A percentile compares a stretch with the other conserved stretches of the same genome.
Conservation (phyloP, 371 early-diverging fungal species). For the Aphelidium insulamus region DNA sequence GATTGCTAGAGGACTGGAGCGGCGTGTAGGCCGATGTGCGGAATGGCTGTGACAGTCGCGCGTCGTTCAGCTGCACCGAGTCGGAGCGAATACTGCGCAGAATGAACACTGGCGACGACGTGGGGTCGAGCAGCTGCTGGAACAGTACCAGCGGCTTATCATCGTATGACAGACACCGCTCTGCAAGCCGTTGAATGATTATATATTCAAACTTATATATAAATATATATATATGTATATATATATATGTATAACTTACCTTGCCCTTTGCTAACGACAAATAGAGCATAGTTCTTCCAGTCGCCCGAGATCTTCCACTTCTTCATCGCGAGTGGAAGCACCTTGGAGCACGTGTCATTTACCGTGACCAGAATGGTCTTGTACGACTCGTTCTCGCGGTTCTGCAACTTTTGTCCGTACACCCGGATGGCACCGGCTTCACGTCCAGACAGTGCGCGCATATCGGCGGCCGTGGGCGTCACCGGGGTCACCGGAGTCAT, state of each 20-base stretch:
- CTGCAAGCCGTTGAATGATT: slow-evolving; percentile 9
- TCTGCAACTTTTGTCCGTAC: slow-evolving; percentile 35
- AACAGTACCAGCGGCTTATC: slow-evolving; percentile 58
- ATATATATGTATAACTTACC: slow-evolving; percentile 1
- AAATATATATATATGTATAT: slow-evolving; percentile 2
- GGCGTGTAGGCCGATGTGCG: too few species aligned
- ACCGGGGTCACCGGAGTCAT: too few species aligned
- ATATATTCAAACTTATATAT: slow-evolving; percentile 1
- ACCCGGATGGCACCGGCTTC: slow-evolving; percentile 50
- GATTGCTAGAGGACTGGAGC: too few species aligned
- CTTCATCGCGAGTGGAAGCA: slow-evolving; percentile 59
- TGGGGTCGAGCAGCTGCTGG: slow-evolving; percentile 51
- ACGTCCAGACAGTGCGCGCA: too few species aligned
- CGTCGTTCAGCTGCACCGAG: slow-evolving; percentile 3
- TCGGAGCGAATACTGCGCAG: slow-evolving; percentile 23
- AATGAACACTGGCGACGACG: slow-evolving; percentile 48
- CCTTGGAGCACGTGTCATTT: slow-evolving; percentile 62
- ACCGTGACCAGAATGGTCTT: slow-evolving; percentile 62
- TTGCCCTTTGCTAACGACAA: slow-evolving; percentile 12
- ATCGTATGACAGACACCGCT: slow-evolving; percentile 51
- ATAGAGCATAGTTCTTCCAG: slow-evolving; percentile 65
- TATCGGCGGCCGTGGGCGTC: too few species aligned
- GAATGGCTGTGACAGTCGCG: too few species aligned
- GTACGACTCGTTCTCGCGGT: slow-evolving; percentile 48
- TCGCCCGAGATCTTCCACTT: slow-evolving; percentile 77